Conservation (phyloP, 73 alveolate species). For the Durusdinium trenchii region DNA sequence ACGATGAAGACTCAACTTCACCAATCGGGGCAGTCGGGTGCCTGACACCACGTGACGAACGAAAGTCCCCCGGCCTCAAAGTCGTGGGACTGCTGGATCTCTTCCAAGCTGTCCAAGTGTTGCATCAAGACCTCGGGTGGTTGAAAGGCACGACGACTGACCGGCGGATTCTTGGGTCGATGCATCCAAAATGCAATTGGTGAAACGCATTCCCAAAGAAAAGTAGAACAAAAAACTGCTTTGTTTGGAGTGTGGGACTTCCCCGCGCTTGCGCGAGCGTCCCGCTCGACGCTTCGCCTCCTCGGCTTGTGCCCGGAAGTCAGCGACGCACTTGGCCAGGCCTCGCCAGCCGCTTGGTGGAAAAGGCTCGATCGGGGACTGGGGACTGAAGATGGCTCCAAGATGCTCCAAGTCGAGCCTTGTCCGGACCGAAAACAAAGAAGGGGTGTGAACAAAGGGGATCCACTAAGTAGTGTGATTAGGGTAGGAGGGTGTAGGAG, state of each 20-base stretch:
- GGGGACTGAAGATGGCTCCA: not conserved
- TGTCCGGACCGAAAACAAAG: too few species aligned
- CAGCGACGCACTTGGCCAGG: constrained; percentile 70
- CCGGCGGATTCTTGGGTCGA: too few species aligned
- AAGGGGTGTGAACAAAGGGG: too few species aligned
- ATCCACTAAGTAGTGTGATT: too few species aligned
- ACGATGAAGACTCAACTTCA: not conserved
- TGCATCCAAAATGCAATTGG: too few species aligned
- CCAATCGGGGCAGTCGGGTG: not conserved
- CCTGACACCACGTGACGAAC: not conserved
- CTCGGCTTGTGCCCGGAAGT: constrained; percentile 82
- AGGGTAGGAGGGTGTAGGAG: too few species aligned
- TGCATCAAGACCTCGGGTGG: constrained; percentile 62
- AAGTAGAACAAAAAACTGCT: not conserved
- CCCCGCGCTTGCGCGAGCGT: not conserved
- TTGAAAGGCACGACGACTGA: too few species aligned
- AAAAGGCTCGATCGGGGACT: not conserved
- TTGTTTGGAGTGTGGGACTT: not conserved
- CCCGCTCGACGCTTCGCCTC: not conserved
- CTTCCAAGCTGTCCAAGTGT: constrained; percentile 71
- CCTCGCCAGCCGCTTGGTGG: constrained; percentile 40
- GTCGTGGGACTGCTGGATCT: constrained; percentile 61
- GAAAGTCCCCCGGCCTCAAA: constrained; percentile 12
- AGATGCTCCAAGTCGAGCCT: too few species aligned
- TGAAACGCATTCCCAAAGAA: too few species aligned